A percentile compares a stretch with the other conserved stretches of the same genome.
Conservation (phyloP, 768 basidiomycete genomes). For the Tricholoma saponaceum region DNA sequence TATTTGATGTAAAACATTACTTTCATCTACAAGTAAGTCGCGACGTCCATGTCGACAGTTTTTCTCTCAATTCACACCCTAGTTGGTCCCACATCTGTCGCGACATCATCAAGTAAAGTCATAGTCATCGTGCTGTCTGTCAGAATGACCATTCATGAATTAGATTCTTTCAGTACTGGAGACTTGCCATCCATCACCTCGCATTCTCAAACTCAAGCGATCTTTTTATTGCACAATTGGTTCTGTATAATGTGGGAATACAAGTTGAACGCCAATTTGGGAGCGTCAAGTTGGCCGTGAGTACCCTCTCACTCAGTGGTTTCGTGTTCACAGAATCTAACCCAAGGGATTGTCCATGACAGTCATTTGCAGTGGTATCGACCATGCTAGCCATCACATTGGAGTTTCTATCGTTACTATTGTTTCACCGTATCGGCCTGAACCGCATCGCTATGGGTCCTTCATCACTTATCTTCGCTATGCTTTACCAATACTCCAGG, state of each 20-base stretch:
- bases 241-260: conserved; percentile 68
- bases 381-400: conserved; percentile 60
- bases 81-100: conserved; percentile 89
- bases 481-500: conserved; percentile 79
- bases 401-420: conserved; percentile 61
- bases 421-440: conserved; percentile 63
- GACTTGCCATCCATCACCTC: conserved; percentile 67
- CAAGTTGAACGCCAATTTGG: conserved; percentile 85
- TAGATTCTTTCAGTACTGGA: conserved; percentile 69
- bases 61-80: conserved; percentile 8
- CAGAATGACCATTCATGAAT: conserved; percentile 27
- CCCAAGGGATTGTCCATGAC: not conserved
- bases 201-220: conserved; percentile 85
- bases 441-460: conserved; percentile 78
- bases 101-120: conserved; percentile 75
- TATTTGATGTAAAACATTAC: conserved; percentile 88
- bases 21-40: conserved; percentile 71
- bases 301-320: conserved; percentile 18
- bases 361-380: conserved; percentile 80
- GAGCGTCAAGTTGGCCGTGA: conserved; percentile 80
- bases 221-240: conserved; percentile 68
- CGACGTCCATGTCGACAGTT: conserved; percentile 4
- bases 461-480: conserved; percentile 69
- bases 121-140: conserved; percentile 3
- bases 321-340: conserved; percentile 9